Percentiles rank a stretch among this genome's conserved stretches.
Evolutionary conservation across 257 asterid genomes (phyloP).

Genomic region (Nicotiana obtusifolia): DNA sequence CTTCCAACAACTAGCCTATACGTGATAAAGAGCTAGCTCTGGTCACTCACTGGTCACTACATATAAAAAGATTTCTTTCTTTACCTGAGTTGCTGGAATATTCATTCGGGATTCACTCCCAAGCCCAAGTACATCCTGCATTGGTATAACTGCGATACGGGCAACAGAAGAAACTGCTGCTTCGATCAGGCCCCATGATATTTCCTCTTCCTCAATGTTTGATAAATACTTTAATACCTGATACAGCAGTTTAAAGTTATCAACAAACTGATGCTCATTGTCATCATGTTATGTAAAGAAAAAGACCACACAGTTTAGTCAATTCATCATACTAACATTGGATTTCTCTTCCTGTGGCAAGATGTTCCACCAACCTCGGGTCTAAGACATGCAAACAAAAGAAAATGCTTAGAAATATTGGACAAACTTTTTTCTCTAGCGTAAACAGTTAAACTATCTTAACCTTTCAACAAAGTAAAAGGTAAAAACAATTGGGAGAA

Average conservation of each 20-base stretch:
- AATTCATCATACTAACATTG: slow-evolving; percentile 45
- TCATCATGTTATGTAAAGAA: background rate
- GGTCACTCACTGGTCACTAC: background rate
- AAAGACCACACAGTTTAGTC: background rate
- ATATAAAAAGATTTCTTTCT: background rate
- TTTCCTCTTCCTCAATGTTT: slow-evolving; percentile 45
- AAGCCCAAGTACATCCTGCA: slow-evolving; percentile 90
- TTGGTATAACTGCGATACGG: slow-evolving; percentile 77
- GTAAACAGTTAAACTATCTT: background rate
- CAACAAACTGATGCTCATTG: slow-evolving; percentile 14
- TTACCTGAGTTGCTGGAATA: slow-evolving; percentile 88
- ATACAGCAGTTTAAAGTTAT: slow-evolving; percentile 9
- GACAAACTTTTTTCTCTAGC: background rate
- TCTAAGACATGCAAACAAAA: slow-evolving; percentile 35
- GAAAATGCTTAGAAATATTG: slow-evolving; percentile 8
- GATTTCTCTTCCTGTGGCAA: slow-evolving; percentile 74
- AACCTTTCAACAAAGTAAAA: no score
- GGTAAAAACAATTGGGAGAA: background rate
- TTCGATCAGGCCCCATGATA: slow-evolving; percentile 78
- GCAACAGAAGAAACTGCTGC: slow-evolving; percentile 87
- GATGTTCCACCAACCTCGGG: slow-evolving; percentile 85
- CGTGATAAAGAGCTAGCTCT: background rate
- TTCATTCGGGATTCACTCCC: slow-evolving; percentile 95
- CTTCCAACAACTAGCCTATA: background rate
- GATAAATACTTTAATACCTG: slow-evolving; percentile 81